These are phyloP conservation scores for Wickerhamomyces rabaulensis DNA, from an alignment of 805 yeast species.

Conservation along the genomic window DNA sequence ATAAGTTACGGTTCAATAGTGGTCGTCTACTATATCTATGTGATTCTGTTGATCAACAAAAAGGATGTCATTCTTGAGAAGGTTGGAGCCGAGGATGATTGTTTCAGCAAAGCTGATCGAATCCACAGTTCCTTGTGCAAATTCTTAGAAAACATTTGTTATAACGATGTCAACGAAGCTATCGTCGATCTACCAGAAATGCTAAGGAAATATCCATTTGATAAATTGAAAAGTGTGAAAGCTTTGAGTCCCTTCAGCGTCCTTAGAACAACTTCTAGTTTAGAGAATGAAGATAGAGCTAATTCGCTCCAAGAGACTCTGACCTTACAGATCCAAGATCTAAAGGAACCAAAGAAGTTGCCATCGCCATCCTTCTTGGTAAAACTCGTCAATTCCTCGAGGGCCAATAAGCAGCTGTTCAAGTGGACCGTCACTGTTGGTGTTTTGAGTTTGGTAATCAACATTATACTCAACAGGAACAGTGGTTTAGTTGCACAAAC, in stretches of 20 bases:
- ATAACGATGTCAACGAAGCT: constrained; percentile 24
- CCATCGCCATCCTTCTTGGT: background rate
- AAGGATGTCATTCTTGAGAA: constrained; percentile 38
- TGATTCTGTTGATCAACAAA: constrained; percentile 42
- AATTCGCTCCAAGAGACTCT: background rate
- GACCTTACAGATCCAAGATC: constrained; percentile 1
- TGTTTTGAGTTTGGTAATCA: constrained; percentile 8
- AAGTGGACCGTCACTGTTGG: constrained; percentile 12
- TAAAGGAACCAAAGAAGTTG: background rate
- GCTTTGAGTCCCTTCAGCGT: constrained; percentile 24
- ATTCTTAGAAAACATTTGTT: constrained; percentile 18
- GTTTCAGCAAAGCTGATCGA: constrained; percentile 31
- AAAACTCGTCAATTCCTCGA: background rate
- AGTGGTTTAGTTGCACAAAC: background rate
- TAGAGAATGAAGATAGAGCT: background rate
- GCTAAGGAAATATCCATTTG: constrained; percentile 2
- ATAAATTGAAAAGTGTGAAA: constrained; percentile 5
- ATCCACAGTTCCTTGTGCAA: constrained; percentile 35
- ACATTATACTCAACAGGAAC: constrained; percentile 1
- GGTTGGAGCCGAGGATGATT: constrained; percentile 22
- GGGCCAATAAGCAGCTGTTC: constrained; percentile 1
- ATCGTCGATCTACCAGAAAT: constrained; percentile 18
- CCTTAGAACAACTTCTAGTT: constrained; percentile 18
- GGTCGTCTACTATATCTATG: constrained; percentile 56
- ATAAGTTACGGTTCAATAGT: constrained; percentile 52